Base-by-base conservation (phyloP, 2,329 filamentous ascomycete species). In the Thermoascus crustaceus region DNA sequence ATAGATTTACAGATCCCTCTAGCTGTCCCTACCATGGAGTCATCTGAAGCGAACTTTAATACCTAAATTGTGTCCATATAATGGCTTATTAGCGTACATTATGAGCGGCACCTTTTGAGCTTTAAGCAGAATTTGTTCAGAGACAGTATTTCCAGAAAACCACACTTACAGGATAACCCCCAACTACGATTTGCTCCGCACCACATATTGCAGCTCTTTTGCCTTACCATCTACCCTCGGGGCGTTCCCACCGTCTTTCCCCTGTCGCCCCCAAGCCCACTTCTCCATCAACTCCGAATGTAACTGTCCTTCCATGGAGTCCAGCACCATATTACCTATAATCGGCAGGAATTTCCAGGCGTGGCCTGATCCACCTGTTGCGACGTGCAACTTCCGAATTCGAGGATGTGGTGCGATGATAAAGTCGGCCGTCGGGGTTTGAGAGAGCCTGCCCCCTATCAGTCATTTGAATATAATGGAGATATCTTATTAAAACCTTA, bases 271-370 rank as follows among this genome's bases (percentile, higher is more conserved):
- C 34, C 34, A 36, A 24, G 34, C 26, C 34, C 34, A 36, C 11
- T 36, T 36, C 19, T 18, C 11, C 16, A 8, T 19, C 25, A 36
- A 18, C 9, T 30, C 26, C n/a, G 26, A 14, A 4, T 30, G 8
- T 3, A 30, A 13, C n/a, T 17, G 10, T 21, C 33, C 33, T 14
- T 27, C 33, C 14, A 48, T 39, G 7, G 44, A 46, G 17, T 46
- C 39, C 9, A 46, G 17, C 4, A 48, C 35, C 16, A 40, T 19
- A 34, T 48, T 40, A 16, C 46, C 46, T 32, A 48, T 47, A 14
- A 42, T 38, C n/a, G 46, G 40, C 16, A 48, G 22, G 24, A 48
- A 48, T 31, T 48, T 48, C 42, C 42, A 48, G 5, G 33, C 44
- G 26, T 48, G 46, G 5, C 29, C 44, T 11, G 46, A 48, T 7